Percentiles rank a stretch among this genome's conserved stretches.
phyloP scores from a whole-genome alignment of 331 rosid genomes.

The Arachis monticola region DNA sequence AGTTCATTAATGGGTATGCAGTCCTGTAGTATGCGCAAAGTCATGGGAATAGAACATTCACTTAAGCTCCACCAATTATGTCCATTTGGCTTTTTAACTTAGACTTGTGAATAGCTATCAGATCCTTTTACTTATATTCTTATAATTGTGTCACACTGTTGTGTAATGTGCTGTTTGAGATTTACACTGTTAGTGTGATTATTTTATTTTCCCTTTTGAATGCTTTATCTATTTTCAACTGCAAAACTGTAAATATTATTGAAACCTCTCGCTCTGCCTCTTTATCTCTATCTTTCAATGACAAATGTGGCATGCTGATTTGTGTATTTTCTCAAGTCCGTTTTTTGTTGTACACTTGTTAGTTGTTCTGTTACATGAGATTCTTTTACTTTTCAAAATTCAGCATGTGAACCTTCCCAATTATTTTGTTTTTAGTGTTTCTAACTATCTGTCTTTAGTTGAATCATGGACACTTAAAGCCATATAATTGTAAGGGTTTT shows the following conservation, averaged over 20 bases:
- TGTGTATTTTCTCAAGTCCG: not conserved
- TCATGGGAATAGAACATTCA: conserved; percentile 6
- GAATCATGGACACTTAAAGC: not conserved
- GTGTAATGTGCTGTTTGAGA: not conserved
- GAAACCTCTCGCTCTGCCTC: not conserved
- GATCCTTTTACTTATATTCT: not conserved
- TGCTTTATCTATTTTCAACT: conserved; percentile 1
- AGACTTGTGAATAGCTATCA: not conserved
- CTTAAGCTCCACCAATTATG: not conserved
- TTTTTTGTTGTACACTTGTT: not conserved
- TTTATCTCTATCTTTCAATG: not conserved
- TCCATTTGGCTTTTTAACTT: not conserved
- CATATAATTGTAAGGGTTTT: not conserved
- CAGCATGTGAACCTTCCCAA: not conserved
- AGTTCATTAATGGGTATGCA: not conserved
- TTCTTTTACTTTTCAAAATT: conserved; percentile 6
- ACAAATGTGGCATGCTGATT: not conserved
- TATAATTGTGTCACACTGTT: not conserved
- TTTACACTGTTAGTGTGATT: not conserved
- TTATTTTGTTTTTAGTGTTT: conserved; percentile 1
- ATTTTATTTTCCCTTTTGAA: conserved; percentile 1
- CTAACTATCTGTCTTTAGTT: conserved; percentile 5
- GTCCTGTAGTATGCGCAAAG: conserved; percentile 6
- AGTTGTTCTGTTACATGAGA: not conserved
- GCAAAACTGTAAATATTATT: not conserved